Evolutionary conservation across 495 filamentous ascomycete genomes (phyloP).

Genomic region (Podospora comata): DNA sequence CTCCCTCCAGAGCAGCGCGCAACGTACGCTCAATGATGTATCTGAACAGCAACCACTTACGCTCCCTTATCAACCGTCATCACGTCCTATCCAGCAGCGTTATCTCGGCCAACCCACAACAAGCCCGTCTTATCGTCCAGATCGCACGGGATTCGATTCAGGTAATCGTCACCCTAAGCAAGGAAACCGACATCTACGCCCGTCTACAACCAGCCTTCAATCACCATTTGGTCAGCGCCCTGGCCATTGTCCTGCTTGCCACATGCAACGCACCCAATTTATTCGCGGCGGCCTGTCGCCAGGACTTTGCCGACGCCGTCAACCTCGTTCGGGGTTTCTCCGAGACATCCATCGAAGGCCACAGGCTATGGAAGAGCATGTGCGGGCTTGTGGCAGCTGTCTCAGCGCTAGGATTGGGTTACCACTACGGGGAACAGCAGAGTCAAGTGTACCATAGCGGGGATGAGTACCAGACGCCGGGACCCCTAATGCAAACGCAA

Average conservation of each 20-base stretch:
- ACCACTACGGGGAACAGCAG: not conserved
- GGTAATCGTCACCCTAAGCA: not conserved
- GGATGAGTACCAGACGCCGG: no score
- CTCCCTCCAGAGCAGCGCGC: no score
- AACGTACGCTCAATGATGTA: not conserved
- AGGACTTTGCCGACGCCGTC: not conserved
- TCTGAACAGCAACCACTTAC: not conserved
- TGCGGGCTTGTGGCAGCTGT: constrained; percentile 10
- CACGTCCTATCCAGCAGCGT: not conserved
- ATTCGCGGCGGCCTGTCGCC: not conserved
- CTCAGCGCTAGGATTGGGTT: not conserved
- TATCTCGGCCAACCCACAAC: not conserved
- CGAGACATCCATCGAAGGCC: not conserved
- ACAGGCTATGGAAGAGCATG: constrained; percentile 12
- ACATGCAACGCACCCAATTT: not conserved
- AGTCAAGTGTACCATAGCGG: not conserved
- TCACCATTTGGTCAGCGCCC: not conserved
- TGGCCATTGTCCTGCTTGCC: not conserved
- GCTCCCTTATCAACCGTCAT: not conserved
- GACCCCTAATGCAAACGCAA: no score
- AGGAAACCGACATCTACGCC: not conserved
- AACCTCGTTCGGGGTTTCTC: not conserved
- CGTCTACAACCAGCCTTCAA: not conserved
- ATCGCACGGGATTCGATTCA: not conserved
- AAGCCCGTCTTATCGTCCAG: not conserved